Base-by-base conservation (phyloP, 2,329 filamentous ascomycete species). In the Fusarium sp. region DNA sequence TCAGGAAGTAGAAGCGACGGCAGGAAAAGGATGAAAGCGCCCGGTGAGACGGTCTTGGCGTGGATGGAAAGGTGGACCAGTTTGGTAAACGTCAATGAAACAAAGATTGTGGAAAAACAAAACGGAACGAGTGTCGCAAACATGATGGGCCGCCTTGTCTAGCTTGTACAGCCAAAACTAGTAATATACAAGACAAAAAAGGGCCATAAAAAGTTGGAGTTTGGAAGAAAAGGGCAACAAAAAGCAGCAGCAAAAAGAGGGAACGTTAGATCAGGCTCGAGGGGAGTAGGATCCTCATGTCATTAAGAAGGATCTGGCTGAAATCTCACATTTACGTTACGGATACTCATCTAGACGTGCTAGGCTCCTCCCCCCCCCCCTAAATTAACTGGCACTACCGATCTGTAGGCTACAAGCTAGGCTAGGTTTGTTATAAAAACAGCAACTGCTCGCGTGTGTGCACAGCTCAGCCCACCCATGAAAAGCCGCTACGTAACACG, bases 1-100 rank as follows among this genome's bases (percentile, higher is more conserved):
- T 77, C 76, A 7, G 68, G 56, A 12, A 76, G 32, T 11, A 76
- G 48, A 23, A 77, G 72, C 19, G 75, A 71, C 6, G 76, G 76
- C 14, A 77, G 65, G 39, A 67, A 77, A 49, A 76, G 44, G 15
- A 73, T n/a, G 40, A 76, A 73, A 26, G 71, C 65, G 44, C 49
- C 48, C 3, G 63, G 26, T 5, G 76, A 67, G 34, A 77, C 62
- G 10, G 68, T 63, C 53, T 67, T 67, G 36, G 69, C 70, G 45
- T 77, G 72, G 20, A 75, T 68, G 44, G 62, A 68, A 39, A 77
- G 72, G 43, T 72, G 74, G 36, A 77, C 67, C 26, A 72, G 19
- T 62, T 77, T 77, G 20, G 73, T 76, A 8, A 68, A 58, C 6
- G 68, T 52, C 28, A 77, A 47, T 30, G 74, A 75, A 61, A 77